phyloP scores from a whole-genome alignment of 2,329 filamentous ascomycete genomes.

The Berkeleyomyces rouxiae region DNA sequence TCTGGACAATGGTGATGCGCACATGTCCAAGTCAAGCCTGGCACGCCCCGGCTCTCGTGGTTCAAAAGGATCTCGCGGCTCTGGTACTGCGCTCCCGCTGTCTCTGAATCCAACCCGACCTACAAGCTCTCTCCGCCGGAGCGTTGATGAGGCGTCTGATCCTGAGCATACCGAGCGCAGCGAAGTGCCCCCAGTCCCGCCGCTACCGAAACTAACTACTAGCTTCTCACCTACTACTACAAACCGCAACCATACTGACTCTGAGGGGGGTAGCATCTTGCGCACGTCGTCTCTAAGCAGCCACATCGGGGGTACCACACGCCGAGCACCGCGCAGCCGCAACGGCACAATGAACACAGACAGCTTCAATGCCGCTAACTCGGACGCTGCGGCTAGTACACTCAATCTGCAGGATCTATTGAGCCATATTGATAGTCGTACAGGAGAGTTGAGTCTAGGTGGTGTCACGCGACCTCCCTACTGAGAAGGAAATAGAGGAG shows the following conservation, averaged over 20 bases:
- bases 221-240: constrained; percentile 14
- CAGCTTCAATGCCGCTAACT: constrained; percentile 7
- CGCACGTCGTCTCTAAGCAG: constrained; percentile 8
- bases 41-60: constrained; percentile 21
- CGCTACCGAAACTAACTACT: constrained; percentile 27
- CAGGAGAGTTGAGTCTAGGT: constrained; percentile 29
- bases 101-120: constrained; percentile 26
- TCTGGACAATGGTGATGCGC: constrained; percentile 5
- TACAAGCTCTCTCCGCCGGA: constrained; percentile 15
- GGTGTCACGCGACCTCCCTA: constrained; percentile 34
- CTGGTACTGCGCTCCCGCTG: constrained; percentile 20
- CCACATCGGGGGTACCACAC: background rate
- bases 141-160: constrained; percentile 17
- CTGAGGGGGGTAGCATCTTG: constrained; percentile 1
- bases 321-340: constrained; percentile 7
- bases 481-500: constrained; percentile 18
- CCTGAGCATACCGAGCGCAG: constrained; percentile 19
- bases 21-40: constrained; percentile 18
- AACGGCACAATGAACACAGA: constrained; percentile 6
- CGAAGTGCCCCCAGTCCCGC: constrained; percentile 39
- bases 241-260: constrained; percentile 13
- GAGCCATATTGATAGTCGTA: constrained; percentile 32
- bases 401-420: constrained; percentile 34
- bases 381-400: constrained; percentile 9
- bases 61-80: constrained; percentile 12